Conservation (phyloP, 306 rosid genomes). For the Dryas alaskensis region DNA sequence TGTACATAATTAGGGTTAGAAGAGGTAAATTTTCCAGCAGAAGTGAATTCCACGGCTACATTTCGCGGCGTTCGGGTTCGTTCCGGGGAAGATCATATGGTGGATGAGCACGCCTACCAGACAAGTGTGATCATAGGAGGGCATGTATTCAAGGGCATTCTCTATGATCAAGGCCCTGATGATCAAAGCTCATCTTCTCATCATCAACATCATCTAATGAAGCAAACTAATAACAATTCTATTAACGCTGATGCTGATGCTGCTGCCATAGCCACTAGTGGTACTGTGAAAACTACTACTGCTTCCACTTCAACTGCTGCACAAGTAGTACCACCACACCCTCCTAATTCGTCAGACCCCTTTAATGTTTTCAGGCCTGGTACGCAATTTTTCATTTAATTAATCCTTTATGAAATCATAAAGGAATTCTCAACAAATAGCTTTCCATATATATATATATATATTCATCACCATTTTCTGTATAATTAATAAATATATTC, state of each 20-base stretch:
- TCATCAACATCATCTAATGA: background rate
- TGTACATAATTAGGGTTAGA: constrained; percentile 29
- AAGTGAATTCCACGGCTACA: constrained; percentile 39
- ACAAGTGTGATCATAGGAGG: constrained; percentile 61
- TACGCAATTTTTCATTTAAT: constrained; percentile 43
- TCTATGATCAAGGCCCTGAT: constrained; percentile 66
- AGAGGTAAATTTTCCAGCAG: constrained; percentile 43
- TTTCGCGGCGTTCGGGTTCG: constrained; percentile 51
- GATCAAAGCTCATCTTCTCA: constrained; percentile 27
- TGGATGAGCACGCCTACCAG: constrained; percentile 53
- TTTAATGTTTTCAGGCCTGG: constrained; percentile 38
- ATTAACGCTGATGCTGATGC: constrained; percentile 8
- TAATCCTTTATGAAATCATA: background rate
- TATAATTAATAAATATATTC: background rate
- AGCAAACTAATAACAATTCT: constrained; percentile 9
- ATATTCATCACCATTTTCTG: background rate
- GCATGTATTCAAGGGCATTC: constrained; percentile 57
- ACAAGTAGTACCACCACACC: constrained; percentile 10
- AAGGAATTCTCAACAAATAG: background rate
- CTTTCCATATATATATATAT: background rate
- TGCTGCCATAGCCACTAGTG: background rate
- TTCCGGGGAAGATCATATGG: constrained; percentile 36
- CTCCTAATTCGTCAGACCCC: constrained; percentile 30
- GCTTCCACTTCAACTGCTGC: constrained; percentile 22
- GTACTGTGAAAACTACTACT: background rate